Evolutionary conservation across 768 basidiomycete genomes (phyloP), one percentile per base, ranked within the genome.

Genomic region (Rickenella mellea): DNA sequence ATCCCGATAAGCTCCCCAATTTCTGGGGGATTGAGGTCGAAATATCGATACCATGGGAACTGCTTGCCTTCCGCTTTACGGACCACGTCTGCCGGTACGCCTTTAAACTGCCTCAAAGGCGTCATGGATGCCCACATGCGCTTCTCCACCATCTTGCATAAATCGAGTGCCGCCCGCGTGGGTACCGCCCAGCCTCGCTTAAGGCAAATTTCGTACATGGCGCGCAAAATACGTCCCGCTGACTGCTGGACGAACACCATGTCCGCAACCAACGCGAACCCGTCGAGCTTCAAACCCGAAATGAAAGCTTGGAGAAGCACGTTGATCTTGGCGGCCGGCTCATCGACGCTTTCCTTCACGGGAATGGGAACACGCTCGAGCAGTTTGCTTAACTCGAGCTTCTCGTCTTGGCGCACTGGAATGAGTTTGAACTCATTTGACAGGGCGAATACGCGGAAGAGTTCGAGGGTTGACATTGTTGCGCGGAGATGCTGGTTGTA

Each of bases 11-110:
- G 71, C 62, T 99, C 96, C 11, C 92, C 93, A 37, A 99, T 82
- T 61, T 98, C 94, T 2, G 88, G 88, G 0, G 87, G 87, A 40
- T 64, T 78, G 48, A 98, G 66, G 56, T 97, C 94, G 49, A 94
- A 98, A 66, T 97, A 98, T 20, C 93, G 83, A 56, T 96, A 87
- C 91, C 92, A 96, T 0, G 92, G 91, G 70, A 98, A 98, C 73
- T 98, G 94, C 59, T 98, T 98, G 12, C 88, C 83, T 61, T 98
- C 94, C 0, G 93, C 92, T 55, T 93, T 91, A 21, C 86, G 67
- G 37, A 93, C 67, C 26, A 94, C 80, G 36, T 94, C 89, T 15
- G 71, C 59, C 0, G 91, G 93, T 0, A 94, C 82, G 50, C 84
- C 83, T 59, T 83, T 90, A 72, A 98, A 98, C 58, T 99, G 96